Evolutionary conservation across 768 basidiomycete genomes (phyloP), one percentile per base, ranked within the genome.

Genomic region (Boletus rubescentipes): DNA sequence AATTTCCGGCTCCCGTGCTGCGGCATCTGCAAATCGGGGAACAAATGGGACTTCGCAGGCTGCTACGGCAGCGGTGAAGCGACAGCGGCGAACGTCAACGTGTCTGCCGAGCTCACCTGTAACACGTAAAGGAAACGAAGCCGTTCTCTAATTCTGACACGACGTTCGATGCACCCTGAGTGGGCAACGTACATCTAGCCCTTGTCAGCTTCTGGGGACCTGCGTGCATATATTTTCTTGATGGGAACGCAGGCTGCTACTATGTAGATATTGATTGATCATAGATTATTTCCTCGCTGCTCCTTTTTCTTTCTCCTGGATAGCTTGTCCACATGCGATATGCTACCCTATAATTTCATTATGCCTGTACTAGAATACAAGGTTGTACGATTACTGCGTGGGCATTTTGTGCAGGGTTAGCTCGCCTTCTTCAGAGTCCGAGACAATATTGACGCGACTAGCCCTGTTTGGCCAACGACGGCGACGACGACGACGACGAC

Each of bases 21-120:
- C 72, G 21, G 67, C 70, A n/a, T 69, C 77, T 39, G 66, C 66
- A 48, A 62, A 61, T 61, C 64, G 65, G 58, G 58, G 46, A 16
- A 44, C 46, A 7, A 59, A 60, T 31, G 70, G 66, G 23, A n/a
- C 44, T 5, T 49, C 59, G 9, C 65, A 49, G 16, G 29, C 60
- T 39, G 53, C 65, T 26, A 53, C 68, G 20, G 49, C 70, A 11
- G 74, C 86, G 36, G 79, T 91, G 81, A 92, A 92, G 74, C 78
- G 90, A 59, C 90, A 91, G 65, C 78, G 90, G 76, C 83, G 90
- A 78, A 86, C 85, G 61, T 91, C 88, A 48, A 78, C 81, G 30
- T 78, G 80, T 55, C 63, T 78, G 43, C 79, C 78, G 58, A 68
- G 71, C 56, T 68, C 75, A 23, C 65, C 71, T 11, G 54, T 73